Base-by-base conservation (phyloP, 495 filamentous ascomycete species). In the Aspergillus saccharolyticus region DNA sequence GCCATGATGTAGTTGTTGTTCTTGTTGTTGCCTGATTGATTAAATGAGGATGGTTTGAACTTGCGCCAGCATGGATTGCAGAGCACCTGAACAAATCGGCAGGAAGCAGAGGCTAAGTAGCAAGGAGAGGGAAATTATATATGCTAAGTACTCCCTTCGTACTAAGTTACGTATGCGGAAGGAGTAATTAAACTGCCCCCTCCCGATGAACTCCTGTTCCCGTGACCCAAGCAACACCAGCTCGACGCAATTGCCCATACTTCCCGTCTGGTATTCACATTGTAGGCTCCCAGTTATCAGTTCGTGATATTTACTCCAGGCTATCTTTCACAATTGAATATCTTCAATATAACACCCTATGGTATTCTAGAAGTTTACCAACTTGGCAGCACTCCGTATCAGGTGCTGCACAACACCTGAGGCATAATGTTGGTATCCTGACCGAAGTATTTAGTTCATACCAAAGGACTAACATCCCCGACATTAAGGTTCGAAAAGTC, bases 401-500 rank as follows among this genome's bases (percentile, higher is more conserved):
- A 10, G 17, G 9, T 28, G 4, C 33, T 30, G 10, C 18, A 30
- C 15, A 28, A 19, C 42, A 24, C 17, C 20, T n/a, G 14, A 25
- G 33, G 14, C 15, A 63, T 43, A 54, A 66, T 66, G 65, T 65
- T 4, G 47, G 58, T 55, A 9, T 17, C n/a, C 16, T 52, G 17
- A 25, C 17, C 21, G 1, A 28, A 9, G n/a, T n/a, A 14, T 25
- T 54, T n/a, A 17, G 9, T n/a, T 8, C 10, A 25, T 51, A 30
- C 25, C 25, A 39, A 28, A 17, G 42, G 25, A 20, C 53, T 59
- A 16, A 60, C 20, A n/a, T 8, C 15, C 4, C 1, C 14, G 5
- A 15, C 9, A 52, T 17, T 4, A 45, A 97, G 90, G 94, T 98
- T 98, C 76, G 94, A 98, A 70, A 98, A 98, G 75, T 96, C 92